Base-by-base conservation (phyloP, 768 basidiomycete species). In the Lentinula sp. region DNA sequence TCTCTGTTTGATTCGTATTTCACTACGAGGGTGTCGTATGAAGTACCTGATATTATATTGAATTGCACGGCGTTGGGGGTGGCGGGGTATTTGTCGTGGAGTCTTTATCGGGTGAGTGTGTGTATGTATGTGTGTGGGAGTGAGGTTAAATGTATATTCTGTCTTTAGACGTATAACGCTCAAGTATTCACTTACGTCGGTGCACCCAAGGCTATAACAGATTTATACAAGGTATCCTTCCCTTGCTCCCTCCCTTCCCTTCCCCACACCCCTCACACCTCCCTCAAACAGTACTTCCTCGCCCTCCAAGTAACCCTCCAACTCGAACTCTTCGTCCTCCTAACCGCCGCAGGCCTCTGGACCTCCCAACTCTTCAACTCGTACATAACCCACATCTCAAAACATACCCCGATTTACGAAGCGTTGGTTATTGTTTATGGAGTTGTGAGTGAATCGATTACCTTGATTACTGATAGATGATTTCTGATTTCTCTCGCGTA, bases 271-370 rank as follows among this genome's bases (percentile, higher is more conserved):
- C 21, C 21, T 21, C 21, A 21, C 21, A 21, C 21, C 21, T 21
- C 21, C 21, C 21, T 21, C 21, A 21, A 21, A 21, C 21, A 21
- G 23, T 23, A 23, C 23, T 23, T 85, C 69, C 75, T 84, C 70
- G 79, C 81, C 1, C 70, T 84, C 10, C 75, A 80, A 37, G 82
- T 80, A 23, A 79, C 77, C 64, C 72, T 86, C 1, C 84, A 86
- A 64, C 69, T 87, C 10, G 80, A 80, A 55, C 73, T 76, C 2
- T 86, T 84, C 68, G 74, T 82, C 50, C 73, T 84, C 18, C 64
- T 81, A 5, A 74, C 78, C 1, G 76, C 78, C 5, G 79, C 80
- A 69, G 77, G 77, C 35, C 77, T 86, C 6, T 87, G 85, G 84
- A 69, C 81, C 37, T 80, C 84, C 66, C 75, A 83, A 54, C 74